Conservation (phyloP, 257 asterid species). For the Asclepias syriaca region DNA sequence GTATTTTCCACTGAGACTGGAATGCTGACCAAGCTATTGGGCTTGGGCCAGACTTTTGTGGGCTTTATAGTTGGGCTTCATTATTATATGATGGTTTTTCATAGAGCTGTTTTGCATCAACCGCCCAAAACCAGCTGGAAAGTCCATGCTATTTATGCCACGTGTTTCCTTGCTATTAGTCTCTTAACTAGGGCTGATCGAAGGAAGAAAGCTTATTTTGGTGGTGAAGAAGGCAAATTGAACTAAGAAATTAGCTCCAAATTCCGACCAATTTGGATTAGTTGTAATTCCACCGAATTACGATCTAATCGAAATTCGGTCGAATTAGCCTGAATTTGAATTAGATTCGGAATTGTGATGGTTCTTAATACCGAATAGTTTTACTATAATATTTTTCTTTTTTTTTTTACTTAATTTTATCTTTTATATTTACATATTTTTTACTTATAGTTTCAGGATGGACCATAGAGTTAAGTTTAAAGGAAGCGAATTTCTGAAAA, state of each 20-base stretch:
- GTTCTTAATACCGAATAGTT: too few relatives aligned
- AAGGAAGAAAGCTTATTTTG: conserved; percentile 76
- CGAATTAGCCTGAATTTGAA: too few relatives aligned
- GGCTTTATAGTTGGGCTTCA: conserved; percentile 93
- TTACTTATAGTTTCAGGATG: conserved; percentile 8
- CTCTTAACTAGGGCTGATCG: conserved; percentile 53
- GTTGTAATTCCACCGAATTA: too few relatives aligned
- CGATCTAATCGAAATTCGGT: too few relatives aligned
- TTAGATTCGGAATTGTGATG: too few relatives aligned
- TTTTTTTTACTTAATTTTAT: too few relatives aligned
- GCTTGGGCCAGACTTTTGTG: conserved; percentile 79
- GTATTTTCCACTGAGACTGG: conserved; percentile 79
- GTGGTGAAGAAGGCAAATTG: conserved; percentile 73
- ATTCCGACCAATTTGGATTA: too few relatives aligned
- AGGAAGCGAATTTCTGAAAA: background rate
- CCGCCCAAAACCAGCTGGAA: conserved; percentile 87
- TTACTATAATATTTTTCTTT: background rate
- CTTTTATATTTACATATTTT: background rate
- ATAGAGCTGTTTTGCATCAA: conserved; percentile 65
- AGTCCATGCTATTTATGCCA: conserved; percentile 66
- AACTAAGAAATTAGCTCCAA: conserved; percentile 19
- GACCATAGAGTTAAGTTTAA: conserved; percentile 1
- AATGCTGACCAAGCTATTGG: conserved; percentile 44
- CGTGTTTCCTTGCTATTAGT: conserved; percentile 75
- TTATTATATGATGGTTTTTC: conserved; percentile 83